Evolutionary conservation across 129 eudicot species (phyloP).

Genomic region (Centaurea solstitialis): DNA sequence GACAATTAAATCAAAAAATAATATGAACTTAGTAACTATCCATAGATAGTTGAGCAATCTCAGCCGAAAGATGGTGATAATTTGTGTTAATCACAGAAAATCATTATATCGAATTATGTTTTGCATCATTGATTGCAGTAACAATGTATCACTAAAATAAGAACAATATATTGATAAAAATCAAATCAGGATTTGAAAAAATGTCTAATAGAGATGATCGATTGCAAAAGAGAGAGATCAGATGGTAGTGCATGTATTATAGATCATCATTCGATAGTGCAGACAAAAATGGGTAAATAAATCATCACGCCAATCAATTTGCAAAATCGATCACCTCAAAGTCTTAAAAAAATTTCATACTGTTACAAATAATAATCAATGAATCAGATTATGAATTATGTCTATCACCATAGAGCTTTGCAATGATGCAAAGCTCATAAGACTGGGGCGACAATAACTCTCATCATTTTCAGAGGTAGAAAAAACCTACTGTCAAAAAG

Average conservation of each 20-base stretch:
- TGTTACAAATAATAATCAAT: not conserved
- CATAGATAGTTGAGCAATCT: conserved; percentile 34
- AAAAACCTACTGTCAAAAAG: too few species aligned
- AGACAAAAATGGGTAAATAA: conserved; percentile 33
- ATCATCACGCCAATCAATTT: conserved; percentile 17
- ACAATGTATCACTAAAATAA: too few species aligned
- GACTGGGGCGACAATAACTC: conserved; percentile 71
- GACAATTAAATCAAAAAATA: not conserved
- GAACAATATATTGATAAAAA: not conserved
- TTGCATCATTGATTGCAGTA: conserved; percentile 32
- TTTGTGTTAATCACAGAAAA: conserved; percentile 38
- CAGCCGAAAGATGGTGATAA: conserved; percentile 73
- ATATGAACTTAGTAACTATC: not conserved
- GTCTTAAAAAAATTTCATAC: not conserved
- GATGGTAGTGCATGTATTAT: conserved; percentile 89
- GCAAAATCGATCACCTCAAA: not conserved
- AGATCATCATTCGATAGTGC: conserved; percentile 50
- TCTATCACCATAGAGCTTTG: conserved; percentile 20
- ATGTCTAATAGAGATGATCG: not conserved
- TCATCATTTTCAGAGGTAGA: not conserved
- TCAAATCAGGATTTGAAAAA: not conserved
- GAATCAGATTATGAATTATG: conserved; percentile 28
- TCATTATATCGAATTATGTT: conserved; percentile 12
- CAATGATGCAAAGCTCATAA: conserved; percentile 18
- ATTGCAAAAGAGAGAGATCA: conserved; percentile 45